Percentiles rank a stretch among this genome's conserved stretches.
Evolutionary conservation across 345 rosid genomes (phyloP).

Genomic region (Eucalyptus curtisii): DNA sequence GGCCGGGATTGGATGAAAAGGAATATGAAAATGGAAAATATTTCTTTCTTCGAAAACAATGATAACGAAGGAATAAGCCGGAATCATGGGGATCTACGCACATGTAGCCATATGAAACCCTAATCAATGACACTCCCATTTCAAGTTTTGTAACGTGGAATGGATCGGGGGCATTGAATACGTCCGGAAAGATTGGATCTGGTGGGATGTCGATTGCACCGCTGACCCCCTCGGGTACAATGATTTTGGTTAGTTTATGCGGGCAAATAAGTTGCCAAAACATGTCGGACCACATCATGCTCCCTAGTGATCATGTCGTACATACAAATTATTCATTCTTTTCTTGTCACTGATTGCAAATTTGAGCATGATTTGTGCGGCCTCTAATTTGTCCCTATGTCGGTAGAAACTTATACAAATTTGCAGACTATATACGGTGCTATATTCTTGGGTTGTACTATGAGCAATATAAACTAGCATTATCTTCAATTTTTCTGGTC

Average conservation of each 20-base stretch:
- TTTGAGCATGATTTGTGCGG: not conserved
- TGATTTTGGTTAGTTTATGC: not conserved
- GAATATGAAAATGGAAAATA: not conserved
- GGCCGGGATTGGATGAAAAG: not conserved
- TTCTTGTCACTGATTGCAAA: not conserved
- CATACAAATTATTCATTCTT: not conserved
- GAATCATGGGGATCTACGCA: not conserved
- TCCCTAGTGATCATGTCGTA: not conserved
- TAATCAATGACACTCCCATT: not conserved
- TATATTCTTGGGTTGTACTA: not conserved
- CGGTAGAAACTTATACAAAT: not conserved
- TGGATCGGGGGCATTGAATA: not conserved
- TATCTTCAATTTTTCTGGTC: not conserved
- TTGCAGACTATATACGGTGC: not conserved
- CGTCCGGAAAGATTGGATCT: not conserved
- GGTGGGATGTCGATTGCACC: not conserved
- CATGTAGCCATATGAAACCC: not conserved
- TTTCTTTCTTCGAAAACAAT: not conserved
- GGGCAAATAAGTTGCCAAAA: not conserved
- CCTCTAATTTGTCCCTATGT: not conserved
- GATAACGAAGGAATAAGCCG: not conserved
- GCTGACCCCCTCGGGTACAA: not conserved
- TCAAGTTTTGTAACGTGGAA: not conserved
- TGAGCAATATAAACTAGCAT: not conserved
- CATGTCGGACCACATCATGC: not conserved